Evolutionary conservation across 768 basidiomycete genomes (phyloP), one percentile per base, ranked within the genome.

Genomic region (Coprinellus aureogranulatus): DNA sequence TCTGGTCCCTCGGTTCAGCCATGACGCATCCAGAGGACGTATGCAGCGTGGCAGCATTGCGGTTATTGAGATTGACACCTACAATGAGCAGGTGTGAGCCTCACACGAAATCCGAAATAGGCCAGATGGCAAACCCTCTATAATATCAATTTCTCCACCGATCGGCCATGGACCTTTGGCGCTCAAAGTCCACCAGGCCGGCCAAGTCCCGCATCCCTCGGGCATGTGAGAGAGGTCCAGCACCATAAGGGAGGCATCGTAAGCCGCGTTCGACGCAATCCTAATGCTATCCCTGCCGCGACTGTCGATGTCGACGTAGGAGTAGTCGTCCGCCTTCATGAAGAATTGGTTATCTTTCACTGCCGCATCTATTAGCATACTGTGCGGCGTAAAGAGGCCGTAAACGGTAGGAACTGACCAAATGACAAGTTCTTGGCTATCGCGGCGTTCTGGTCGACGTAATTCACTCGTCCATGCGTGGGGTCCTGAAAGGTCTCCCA

Each of bases 401-500:
- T 6, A 14, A 14, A 34, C 8, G 34, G 34, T 6, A 34, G 6
- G 34, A 28, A 57, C 75, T 25, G 45, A 82, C 84, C 81, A 55
- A 66, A 79, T 9, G 84, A 72, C 30, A 86, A 71, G 55, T 81
- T 81, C 1, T 66, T 64, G 0, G 49, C 20, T n/a, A 72, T 50
- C 0, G 85, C 81, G 1, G 77, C 76, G 16, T 59, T 50, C 61
- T 73, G 61, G 59, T 79, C 74, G 31, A 86, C 75, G 59, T 84
- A 87, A 68, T 86, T 81, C 57, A 85, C 83, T 51, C 81, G 72
- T n/a, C 86, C 86, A 59, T 86, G 81, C 0, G 86, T 88, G n/a
- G 84, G 85, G 64, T 88, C 86, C 56, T 77, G 63, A 26, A 66
- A 53, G 8, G 77, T 78, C 60, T 82, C 75, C 79, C 80, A 87